A percentile compares a stretch with the other conserved stretches of the same genome.
phyloP scores from a whole-genome alignment of 352 stramenopile genomes.

The Phytophthora ramorum region DNA sequence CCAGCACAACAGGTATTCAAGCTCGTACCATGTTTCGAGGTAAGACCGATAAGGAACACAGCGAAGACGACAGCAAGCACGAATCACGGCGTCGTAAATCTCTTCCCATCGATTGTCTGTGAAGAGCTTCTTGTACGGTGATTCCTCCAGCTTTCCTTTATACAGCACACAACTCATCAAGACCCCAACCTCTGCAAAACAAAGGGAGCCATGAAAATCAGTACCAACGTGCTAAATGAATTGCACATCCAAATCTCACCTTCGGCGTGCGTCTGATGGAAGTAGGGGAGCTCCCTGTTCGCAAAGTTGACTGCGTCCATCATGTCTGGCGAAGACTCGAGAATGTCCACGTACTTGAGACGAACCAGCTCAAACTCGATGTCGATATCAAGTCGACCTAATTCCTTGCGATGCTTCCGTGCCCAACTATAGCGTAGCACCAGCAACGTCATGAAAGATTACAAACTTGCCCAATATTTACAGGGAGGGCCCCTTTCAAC shows the following conservation, averaged over 20 bases:
- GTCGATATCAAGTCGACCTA: constrained; percentile 60
- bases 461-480: neutral
- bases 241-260: constrained; percentile 30
- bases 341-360: constrained; percentile 81
- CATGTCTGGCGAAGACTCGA: constrained; percentile 68
- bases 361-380: constrained; percentile 88
- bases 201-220: constrained; percentile 1
- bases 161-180: constrained; percentile 88
- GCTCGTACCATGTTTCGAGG: constrained; percentile 72
- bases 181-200: constrained; percentile 61
- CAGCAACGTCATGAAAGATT: constrained; percentile 4
- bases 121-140: constrained; percentile 85
- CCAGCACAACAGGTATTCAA: neutral
- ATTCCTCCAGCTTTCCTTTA: constrained; percentile 73
- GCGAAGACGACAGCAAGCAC: constrained; percentile 76
- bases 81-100: constrained; percentile 73
- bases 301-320: constrained; percentile 78
- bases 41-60: constrained; percentile 77
- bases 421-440: constrained; percentile 56
- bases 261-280: constrained; percentile 66
- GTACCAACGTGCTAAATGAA: neutral
- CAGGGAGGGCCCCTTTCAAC: neutral
- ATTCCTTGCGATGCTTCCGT: constrained; percentile 54
- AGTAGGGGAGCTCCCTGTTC: constrained; percentile 64
- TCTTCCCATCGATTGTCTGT: constrained; percentile 71